Evolutionary conservation across 176 grass and related monocot species (phyloP).

Genomic region (Ensete glaucum): DNA sequence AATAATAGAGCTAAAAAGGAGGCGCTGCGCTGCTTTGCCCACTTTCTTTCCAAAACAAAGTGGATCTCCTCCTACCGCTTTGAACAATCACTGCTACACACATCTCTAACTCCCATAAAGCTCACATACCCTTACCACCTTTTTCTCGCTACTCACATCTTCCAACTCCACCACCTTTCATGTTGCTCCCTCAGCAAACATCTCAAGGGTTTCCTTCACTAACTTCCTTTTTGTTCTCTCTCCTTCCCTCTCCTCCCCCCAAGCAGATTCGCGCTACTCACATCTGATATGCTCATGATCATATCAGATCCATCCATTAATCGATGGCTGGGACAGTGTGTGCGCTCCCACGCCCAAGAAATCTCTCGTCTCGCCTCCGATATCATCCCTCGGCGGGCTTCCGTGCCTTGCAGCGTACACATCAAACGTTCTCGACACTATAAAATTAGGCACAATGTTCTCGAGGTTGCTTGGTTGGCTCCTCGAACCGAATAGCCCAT

Average conservation of each 20-base stretch:
- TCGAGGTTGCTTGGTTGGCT: background rate
- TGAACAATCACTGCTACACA: background rate
- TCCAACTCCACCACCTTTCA: too few species aligned
- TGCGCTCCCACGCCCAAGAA: background rate
- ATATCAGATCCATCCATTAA: background rate
- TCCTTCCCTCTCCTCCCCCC: too few species aligned
- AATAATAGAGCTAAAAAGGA: slow-evolving; percentile 7
- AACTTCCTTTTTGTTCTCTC: too few species aligned
- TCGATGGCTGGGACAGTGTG: background rate
- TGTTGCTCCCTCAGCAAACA: too few species aligned
- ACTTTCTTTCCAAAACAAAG: background rate
- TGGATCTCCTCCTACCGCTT: background rate
- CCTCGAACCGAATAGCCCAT: background rate
- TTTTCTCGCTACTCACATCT: too few species aligned
- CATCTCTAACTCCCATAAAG: background rate
- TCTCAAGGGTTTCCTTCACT: too few species aligned
- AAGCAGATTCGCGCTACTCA: too few species aligned
- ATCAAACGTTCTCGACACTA: background rate
- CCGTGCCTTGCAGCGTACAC: too few species aligned
- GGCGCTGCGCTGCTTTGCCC: background rate
- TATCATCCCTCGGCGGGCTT: background rate
- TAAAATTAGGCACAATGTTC: background rate
- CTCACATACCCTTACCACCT: too few species aligned
- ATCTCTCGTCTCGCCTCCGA: slow-evolving; percentile 5
- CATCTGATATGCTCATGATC: too few species aligned